Base-by-base conservation (phyloP, 345 rosid genomes). In the Firmiana major region DNA sequence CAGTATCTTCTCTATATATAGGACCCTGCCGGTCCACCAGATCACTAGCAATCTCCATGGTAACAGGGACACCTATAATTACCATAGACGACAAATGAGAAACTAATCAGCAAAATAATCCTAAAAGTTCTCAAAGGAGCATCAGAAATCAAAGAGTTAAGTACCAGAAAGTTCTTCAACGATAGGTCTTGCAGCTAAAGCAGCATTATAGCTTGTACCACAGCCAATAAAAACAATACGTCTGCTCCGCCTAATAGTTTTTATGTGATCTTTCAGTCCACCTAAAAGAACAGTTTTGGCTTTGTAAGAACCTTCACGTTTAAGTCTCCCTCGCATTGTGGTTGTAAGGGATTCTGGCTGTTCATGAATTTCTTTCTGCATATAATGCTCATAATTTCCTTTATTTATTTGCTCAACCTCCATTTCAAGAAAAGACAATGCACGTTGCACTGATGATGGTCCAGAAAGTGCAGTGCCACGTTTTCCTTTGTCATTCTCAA, bases 41-140 rank as follows among this genome's bases (percentile, higher is more conserved):
- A 88, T 95, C 99, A 82, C 99, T 95, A 68, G 99, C 99, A 68
- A 95, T 90, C 86, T 95, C 99, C 99, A 95, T 95, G 42, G 97
- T 93, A 69, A 95, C 99, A 31, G 99, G 98, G 45, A 95, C 87
- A 79, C 97, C 99, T 95, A 74, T 49, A 71, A 68, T 71, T 78
- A 34, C 17, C 42, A n/a, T 21, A 73, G n/a, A 73, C 15, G 9
- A 58, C 15, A 66, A 73, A 53, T 28, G 58, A 62, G 28, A 77
- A 46, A 15, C 15, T 19, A 73, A 40, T 74, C 43, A 59, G 74
- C 64, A 60, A 79, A 78, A 54, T 73, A 42, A 28, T 49, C 9
- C 24, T 7, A 43, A 73, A 69, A 34, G 9, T 22, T 8, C 8
- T 11, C 49, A n/a, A 51, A 54, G 53, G 38, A 63, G 74, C 57